These are phyloP conservation scores for Theileria annulata DNA, from an alignment of 169 alveolate species.

Conservation along the genomic window DNA sequence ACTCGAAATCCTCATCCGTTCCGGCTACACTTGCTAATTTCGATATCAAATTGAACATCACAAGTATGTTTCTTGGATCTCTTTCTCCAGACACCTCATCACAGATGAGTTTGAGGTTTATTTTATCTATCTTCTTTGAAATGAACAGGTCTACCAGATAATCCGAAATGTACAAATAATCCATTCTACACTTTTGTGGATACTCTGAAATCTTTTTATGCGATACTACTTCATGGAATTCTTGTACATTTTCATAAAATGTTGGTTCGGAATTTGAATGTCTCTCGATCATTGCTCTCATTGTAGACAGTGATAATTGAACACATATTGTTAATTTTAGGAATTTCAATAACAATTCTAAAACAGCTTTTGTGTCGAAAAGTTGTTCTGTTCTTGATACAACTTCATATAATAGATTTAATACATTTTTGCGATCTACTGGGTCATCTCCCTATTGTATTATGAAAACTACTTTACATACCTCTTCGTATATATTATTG, in stretches of 20 bases:
- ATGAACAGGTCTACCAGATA: constrained; percentile 20
- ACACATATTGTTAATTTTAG: constrained; percentile 30
- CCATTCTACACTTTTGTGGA: constrained; percentile 57
- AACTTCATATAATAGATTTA: constrained; percentile 28
- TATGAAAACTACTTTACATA: background rate
- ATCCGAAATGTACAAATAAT: constrained; percentile 43
- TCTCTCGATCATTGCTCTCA: constrained; percentile 37
- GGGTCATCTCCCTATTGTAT: constrained; percentile 42
- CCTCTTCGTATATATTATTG: constrained; percentile 25
- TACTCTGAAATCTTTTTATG: constrained; percentile 29
- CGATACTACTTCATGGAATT: constrained; percentile 3
- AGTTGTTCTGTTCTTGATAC: constrained; percentile 54
- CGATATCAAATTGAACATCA: constrained; percentile 39
- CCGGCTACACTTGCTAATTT: constrained; percentile 22
- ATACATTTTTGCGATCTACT: constrained; percentile 27
- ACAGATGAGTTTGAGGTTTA: constrained; percentile 18
- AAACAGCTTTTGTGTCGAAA: constrained; percentile 5
- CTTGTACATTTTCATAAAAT: background rate
- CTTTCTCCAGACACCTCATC: constrained; percentile 45
- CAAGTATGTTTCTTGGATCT: constrained; percentile 61
- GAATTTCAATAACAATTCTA: constrained; percentile 34
- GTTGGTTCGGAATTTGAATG: constrained; percentile 22
- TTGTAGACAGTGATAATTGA: constrained; percentile 25
- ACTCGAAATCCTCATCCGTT: constrained; percentile 27
- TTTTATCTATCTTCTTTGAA: background rate